phyloP scores from a whole-genome alignment of 2,329 filamentous ascomycete species.

The Penicillium rolfsii region DNA sequence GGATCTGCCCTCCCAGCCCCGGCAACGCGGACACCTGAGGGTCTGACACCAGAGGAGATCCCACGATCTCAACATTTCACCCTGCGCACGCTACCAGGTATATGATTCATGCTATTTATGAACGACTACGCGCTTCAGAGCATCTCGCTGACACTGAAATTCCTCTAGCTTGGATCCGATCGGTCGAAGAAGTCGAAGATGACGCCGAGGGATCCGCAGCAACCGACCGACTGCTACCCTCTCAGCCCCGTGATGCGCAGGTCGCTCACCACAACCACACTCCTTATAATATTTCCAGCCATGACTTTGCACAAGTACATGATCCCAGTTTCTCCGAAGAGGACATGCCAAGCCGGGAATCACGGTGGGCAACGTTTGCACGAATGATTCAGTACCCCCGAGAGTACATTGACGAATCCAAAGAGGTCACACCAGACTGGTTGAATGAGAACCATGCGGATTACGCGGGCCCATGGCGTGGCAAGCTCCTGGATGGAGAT shows the following conservation, averaged over 20 bases:
- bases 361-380: conserved; percentile 53
- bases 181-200: conserved; percentile 43
- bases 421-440: conserved; percentile 51
- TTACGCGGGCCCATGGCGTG: conserved; percentile 58
- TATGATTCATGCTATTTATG: background rate
- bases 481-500: conserved; percentile 52
- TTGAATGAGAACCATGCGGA: conserved; percentile 49
- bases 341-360: conserved; percentile 37
- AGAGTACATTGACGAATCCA: conserved; percentile 40
- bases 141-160: conserved; percentile 11
- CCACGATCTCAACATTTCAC: conserved; percentile 16
- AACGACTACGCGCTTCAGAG: background rate
- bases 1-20: conserved; percentile 26
- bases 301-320: conserved; percentile 18
- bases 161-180: conserved; percentile 48
- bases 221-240: conserved; percentile 41
- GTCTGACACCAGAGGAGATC: conserved; percentile 21
- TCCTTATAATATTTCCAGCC: conserved; percentile 38
- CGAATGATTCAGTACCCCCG: conserved; percentile 48
- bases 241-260: conserved; percentile 44
- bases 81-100: conserved; percentile 46
- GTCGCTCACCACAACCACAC: conserved; percentile 53
- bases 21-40: conserved; percentile 25
- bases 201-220: conserved; percentile 40
- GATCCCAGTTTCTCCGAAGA: conserved; percentile 17